Evolutionary conservation across 805 yeast species (phyloP), one percentile per base, ranked within the genome.

Genomic region (Kuraishia molischiana): DNA sequence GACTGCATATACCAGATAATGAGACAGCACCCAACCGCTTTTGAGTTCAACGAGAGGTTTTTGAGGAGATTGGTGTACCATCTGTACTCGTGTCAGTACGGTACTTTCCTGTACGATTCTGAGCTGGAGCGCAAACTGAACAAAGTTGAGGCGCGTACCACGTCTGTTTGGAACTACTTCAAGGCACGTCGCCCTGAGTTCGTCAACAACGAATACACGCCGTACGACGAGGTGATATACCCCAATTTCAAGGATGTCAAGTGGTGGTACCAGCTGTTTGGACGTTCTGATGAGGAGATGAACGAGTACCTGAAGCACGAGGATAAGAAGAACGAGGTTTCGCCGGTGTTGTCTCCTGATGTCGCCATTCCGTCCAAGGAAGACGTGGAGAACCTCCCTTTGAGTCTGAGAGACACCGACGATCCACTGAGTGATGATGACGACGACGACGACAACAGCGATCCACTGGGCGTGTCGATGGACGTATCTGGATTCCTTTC

Each of bases 111-210:
- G 38, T 77, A 74, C 46, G 81, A 92, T 51, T 69, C 72, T 33
- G 96, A 92, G 52, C 55, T 58, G 36, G 95, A 85, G 41, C 60
- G 77, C 38, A 49, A 61, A 5, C 60, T 59, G n/a, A 58, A 64
- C 20, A 54, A 66, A 9, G 56, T 75, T 2, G 53, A 49, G 5
- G 47, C 57, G 3, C 62, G 67, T 10, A 83, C 96, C 0, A 67
- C 84, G 24, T 77, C 90, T 11, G 95, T 83, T 1, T 89, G 97
- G 97, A 95, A 89, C 56, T 89, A 92, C 53, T 90, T 92, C 62
- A 66, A 77, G 38, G 83, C 95, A 4, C 64, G 96, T 19, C 66
- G 67, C 15, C 55, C 55, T 9, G 95, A 89, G 53, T 90, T 89
- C 51, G 58, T 69, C 1, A 83, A 82, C 53, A 56, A 58, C 15